Evolutionary conservation across 2,329 filamentous ascomycete species (phyloP).

Genomic region (Phialophora macrospora): DNA sequence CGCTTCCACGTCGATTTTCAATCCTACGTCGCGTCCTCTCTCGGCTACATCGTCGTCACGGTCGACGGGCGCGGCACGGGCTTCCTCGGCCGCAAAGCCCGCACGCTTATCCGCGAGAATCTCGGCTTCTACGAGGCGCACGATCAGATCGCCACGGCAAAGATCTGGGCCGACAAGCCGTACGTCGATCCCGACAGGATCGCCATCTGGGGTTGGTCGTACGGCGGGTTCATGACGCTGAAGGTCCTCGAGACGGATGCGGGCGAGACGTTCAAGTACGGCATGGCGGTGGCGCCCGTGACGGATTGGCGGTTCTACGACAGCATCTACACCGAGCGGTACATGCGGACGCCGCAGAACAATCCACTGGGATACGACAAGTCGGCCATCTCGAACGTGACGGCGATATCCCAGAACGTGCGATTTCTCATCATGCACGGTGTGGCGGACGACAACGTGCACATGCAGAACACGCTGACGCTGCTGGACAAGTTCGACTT

Average conservation of each 20-base stretch:
- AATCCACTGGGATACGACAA: slow-evolving; percentile 78
- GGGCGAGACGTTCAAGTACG: slow-evolving; percentile 89
- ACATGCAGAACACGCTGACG: slow-evolving; percentile 90
- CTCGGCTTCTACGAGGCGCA: slow-evolving; percentile 82
- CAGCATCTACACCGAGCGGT: slow-evolving; percentile 90
- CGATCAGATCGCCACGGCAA: slow-evolving; percentile 89
- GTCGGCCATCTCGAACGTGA: slow-evolving; percentile 74
- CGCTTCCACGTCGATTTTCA: slow-evolving; percentile 86
- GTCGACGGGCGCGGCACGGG: slow-evolving; percentile 94
- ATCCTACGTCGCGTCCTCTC: slow-evolving; percentile 78
- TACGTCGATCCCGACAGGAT: slow-evolving; percentile 84
- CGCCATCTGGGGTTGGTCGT: slow-evolving; percentile 98
- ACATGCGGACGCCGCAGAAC: slow-evolving; percentile 91
- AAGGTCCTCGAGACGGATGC: slow-evolving; percentile 93
- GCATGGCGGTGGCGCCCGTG: slow-evolving; percentile 98
- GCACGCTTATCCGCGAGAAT: slow-evolving; percentile 80
- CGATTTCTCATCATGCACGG: slow-evolving; percentile 96
- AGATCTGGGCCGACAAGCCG: slow-evolving; percentile 76
- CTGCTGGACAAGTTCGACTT: slow-evolving; percentile 86
- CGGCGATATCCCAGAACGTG: slow-evolving; percentile 74
- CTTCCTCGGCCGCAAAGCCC: slow-evolving; percentile 80
- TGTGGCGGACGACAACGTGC: slow-evolving; percentile 95
- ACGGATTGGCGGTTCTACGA: slow-evolving; percentile 98
- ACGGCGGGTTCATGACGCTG: slow-evolving; percentile 91
- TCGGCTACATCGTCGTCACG: slow-evolving; percentile 93